Base-by-base conservation (phyloP, 495 filamentous ascomycete genomes). In the Cryomyces minteri region DNA sequence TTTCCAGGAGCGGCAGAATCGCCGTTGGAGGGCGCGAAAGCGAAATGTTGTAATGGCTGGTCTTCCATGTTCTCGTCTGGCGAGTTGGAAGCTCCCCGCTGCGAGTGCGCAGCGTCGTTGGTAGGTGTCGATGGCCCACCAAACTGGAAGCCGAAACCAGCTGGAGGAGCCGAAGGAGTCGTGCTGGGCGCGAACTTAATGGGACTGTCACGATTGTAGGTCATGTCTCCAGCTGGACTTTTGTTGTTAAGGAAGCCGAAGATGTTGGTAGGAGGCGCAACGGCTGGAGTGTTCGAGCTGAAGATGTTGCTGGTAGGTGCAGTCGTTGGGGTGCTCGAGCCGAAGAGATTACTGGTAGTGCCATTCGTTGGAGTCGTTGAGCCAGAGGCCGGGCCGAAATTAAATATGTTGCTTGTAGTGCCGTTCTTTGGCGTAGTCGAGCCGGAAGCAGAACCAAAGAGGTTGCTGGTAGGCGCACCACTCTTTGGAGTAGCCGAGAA, bases 191-290 rank as follows among this genome's bases (percentile, higher is more conserved):
- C 32, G 40, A 56, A 55, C 34, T 54, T 53, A 50, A 58, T 53
- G 8, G 53, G 55, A 8, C 48, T 56, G 32, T 46, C 50, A 0
- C 38, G 48, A 1, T 49, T 51, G 48, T 49, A 56, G 7, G 55
- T 51, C 4, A 51, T 34, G 25, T 54, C 44, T 11, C 50, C 52
- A 12, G 40, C 44, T 7, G 45, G 30, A 30, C 25, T 2, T 25
- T 25, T 25, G 18, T 32, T 41, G 4, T 29, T 9, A 3, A 14
- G 9, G 32, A 38, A 38, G 9, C 34, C 9, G 12, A 38, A 38
- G 12, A 14, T 9, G 9, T 3, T 14, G 3, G 9, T 45, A 25
- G 18, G 18, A 25, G 18, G 18, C 18, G 18, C 18, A 25, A 25
- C 18, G 18, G 18, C 18, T 25, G 18, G 18, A 7, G 43, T 36